Percentiles rank a stretch among this genome's conserved stretches.
Evolutionary conservation across 371 early-diverging fungal species (phyloP).

Genomic region (Fennellomyces sp.): DNA sequence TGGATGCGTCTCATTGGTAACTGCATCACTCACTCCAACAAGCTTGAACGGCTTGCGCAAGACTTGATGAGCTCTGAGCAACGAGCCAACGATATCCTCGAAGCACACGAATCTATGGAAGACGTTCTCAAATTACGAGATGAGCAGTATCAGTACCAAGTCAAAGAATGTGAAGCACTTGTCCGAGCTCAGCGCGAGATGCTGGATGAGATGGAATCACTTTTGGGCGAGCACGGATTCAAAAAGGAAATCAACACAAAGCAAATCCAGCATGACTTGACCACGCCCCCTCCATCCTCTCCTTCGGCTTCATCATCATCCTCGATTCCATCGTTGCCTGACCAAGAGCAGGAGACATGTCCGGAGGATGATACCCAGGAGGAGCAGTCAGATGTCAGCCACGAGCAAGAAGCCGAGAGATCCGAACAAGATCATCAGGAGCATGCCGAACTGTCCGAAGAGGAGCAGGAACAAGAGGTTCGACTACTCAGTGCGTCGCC

Average conservation of each 20-base stretch:
- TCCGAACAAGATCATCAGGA: not conserved
- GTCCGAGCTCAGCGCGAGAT: constrained; percentile 15
- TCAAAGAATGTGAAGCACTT: constrained; percentile 15
- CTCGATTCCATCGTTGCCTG: not conserved
- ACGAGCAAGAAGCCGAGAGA: not conserved
- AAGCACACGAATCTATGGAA: constrained; percentile 3
- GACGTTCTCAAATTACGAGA: not conserved
- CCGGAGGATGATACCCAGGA: not conserved
- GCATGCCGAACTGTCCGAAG: not conserved
- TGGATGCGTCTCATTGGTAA: constrained; percentile 8
- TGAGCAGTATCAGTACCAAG: constrained; percentile 3
- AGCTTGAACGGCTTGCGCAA: constrained; percentile 14
- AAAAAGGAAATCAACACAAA: not conserved
- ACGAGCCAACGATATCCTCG: not conserved
- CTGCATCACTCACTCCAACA: constrained; percentile 10
- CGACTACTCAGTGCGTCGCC: not conserved
- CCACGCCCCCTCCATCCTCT: constrained; percentile 9
- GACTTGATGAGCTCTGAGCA: constrained; percentile 10
- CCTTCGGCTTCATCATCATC: constrained; percentile 5
- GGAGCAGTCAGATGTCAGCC: not conserved
- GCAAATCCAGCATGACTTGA: constrained; percentile 1
- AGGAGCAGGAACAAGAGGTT: not conserved
- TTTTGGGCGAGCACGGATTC: constrained; percentile 6
- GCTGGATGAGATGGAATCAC: constrained; percentile 18
- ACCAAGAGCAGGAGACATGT: not conserved